Percentiles rank a stretch among this genome's conserved stretches.
These are phyloP conservation scores for Sabuloglossum arenarium DNA, from an alignment of 495 filamentous ascomycete genomes.

Conservation along the genomic window DNA sequence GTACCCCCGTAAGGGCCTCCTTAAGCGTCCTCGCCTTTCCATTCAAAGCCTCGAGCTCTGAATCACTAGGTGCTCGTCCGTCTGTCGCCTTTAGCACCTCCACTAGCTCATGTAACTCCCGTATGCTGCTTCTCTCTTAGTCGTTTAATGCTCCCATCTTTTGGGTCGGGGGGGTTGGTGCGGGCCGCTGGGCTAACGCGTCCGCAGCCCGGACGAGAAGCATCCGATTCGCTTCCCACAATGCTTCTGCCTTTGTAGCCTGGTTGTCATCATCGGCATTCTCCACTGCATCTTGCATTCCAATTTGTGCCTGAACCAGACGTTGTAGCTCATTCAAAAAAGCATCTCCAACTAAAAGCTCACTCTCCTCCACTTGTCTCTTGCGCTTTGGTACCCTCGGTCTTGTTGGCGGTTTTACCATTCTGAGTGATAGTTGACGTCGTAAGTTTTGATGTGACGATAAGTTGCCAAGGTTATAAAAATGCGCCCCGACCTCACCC, in stretches of 20 bases:
- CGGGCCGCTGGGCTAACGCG: neutral
- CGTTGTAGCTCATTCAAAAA: neutral
- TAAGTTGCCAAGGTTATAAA: too few species aligned
- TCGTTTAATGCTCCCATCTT: neutral
- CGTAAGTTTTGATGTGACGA: neutral
- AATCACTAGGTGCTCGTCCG: neutral
- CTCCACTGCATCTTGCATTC: neutral
- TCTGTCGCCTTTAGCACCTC: neutral
- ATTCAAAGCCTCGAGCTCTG: neutral
- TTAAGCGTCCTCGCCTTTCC: neutral
- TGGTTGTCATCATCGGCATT: neutral
- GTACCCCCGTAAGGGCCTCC: neutral
- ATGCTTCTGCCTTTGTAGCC: neutral
- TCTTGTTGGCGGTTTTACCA: neutral
- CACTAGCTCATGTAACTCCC: neutral
- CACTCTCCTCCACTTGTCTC: neutral
- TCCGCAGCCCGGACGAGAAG: neutral
- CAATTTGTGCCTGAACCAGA: neutral
- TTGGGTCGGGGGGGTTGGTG: neutral
- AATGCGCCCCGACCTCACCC: too few species aligned
- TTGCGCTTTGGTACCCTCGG: neutral
- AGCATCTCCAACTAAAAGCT: neutral
- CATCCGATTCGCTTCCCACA: neutral
- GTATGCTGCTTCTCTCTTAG: neutral
- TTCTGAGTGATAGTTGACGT: neutral